These are phyloP conservation scores for Aspergillus conjunctus DNA, from an alignment of 495 filamentous ascomycete species.

Conservation along the genomic window DNA sequence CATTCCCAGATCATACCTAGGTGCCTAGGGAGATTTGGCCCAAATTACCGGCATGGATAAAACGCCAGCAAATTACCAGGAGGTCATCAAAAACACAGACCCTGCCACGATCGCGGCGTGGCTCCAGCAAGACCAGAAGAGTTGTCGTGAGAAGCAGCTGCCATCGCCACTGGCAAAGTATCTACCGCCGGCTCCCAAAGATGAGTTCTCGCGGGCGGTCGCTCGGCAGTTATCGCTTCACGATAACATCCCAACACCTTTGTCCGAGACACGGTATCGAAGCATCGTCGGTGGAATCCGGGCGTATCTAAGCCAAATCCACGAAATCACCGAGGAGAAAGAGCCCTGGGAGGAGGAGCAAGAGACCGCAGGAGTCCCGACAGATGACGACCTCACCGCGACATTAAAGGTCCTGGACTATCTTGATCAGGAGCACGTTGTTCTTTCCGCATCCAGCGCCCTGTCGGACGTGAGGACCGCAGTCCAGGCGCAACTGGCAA, in stretches of 20 bases:
- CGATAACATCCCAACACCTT: conserved; percentile 16
- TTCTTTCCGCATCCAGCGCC: conserved; percentile 18
- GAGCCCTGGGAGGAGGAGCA: conserved; percentile 2
- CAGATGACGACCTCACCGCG: conserved; percentile 28
- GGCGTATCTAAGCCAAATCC: conserved; percentile 26
- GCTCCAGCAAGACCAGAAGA: conserved; percentile 30
- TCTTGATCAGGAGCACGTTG: conserved; percentile 16
- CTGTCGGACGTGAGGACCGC: conserved; percentile 27
- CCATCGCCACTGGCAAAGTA: conserved; percentile 30
- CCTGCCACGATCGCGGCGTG: conserved; percentile 26
- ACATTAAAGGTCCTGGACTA: conserved; percentile 35
- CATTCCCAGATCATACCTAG: neutral
- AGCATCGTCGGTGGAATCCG: conserved; percentile 37
- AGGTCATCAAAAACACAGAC: conserved; percentile 20
- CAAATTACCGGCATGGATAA: neutral
- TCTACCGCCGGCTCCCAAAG: conserved; percentile 18
- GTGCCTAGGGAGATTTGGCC: neutral
- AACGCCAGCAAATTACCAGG: neutral
- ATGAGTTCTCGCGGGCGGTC: conserved; percentile 22
- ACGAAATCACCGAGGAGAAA: neutral
- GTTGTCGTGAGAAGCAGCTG: conserved; percentile 25
- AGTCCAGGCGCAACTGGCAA: conserved; percentile 17
- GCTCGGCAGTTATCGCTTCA: conserved; percentile 29
- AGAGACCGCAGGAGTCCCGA: conserved; percentile 22
- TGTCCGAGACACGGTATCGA: conserved; percentile 26